These are phyloP conservation scores for Pseudogymnoascus sp. DNA, from an alignment of 2,329 filamentous ascomycete species.

Conservation along the genomic window DNA sequence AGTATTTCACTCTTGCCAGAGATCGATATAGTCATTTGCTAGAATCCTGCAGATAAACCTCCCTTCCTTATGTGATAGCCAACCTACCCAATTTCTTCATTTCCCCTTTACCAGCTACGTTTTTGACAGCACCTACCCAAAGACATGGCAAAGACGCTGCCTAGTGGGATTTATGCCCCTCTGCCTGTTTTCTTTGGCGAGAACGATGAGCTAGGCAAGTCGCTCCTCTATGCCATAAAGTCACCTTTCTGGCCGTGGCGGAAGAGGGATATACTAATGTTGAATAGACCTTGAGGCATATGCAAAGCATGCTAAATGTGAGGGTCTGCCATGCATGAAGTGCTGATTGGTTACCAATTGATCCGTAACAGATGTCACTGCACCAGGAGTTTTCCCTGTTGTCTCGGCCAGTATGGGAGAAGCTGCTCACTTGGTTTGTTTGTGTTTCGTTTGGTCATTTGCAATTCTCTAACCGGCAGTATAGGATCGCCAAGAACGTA, in stretches of 20 bases:
- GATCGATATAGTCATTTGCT: too few species aligned
- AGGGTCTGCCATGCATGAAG: background rate
- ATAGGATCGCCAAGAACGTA: conserved; percentile 29
- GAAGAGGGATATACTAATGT: background rate
- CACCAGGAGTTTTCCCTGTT: conserved; percentile 11
- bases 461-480: background rate
- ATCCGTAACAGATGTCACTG: background rate
- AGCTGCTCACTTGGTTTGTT: conserved; percentile 10
- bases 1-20: background rate
- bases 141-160: background rate
- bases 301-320: conserved; percentile 14
- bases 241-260: background rate
- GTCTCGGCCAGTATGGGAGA: conserved; percentile 14
- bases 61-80: background rate
- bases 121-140: background rate
- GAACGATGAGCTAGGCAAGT: conserved; percentile 5
- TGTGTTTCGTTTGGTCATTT: background rate
- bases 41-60: too few species aligned
- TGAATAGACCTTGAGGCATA: conserved; percentile 11
- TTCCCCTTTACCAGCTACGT: background rate
- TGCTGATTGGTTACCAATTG: background rate
- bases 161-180: conserved; percentile 13
- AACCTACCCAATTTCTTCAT: background rate
- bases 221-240: background rate
- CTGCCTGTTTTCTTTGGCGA: conserved; percentile 15